These are phyloP conservation scores for Trichoderma sp. DNA, from an alignment of 2,329 filamentous ascomycete genomes.

Conservation along the genomic window DNA sequence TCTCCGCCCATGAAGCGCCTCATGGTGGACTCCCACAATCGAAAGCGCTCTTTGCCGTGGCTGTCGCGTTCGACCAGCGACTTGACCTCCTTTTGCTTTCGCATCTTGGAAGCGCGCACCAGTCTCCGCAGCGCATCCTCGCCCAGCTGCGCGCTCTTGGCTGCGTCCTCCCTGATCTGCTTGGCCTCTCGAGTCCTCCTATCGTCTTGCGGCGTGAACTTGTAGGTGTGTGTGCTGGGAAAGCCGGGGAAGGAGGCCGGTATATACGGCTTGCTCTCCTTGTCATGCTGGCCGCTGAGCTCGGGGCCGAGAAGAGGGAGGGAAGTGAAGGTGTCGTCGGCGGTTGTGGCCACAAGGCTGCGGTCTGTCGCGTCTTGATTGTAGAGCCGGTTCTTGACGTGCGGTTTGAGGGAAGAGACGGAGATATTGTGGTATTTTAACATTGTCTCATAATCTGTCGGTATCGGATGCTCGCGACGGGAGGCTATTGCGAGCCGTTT, in stretches of 20 bases:
- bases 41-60: slow-evolving; percentile 57
- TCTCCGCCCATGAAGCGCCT: slow-evolving; percentile 52
- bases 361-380: slow-evolving; percentile 43
- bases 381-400: slow-evolving; percentile 57
- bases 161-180: slow-evolving; percentile 62
- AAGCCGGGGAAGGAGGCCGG: slow-evolving; percentile 62
- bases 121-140: slow-evolving; percentile 63
- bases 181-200: slow-evolving; percentile 53
- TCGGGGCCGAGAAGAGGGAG: slow-evolving; percentile 55
- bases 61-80: slow-evolving; percentile 56
- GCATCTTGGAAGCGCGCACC: slow-evolving; percentile 64
- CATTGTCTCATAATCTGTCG: slow-evolving; percentile 59
- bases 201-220: slow-evolving; percentile 58
- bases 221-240: slow-evolving; percentile 66
- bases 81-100: slow-evolving; percentile 66
- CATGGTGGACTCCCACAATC: slow-evolving; percentile 65
- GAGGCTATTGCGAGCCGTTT: slow-evolving; percentile 51
- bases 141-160: slow-evolving; percentile 61
- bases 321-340: slow-evolving; percentile 46
- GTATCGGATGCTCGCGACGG: slow-evolving; percentile 56
- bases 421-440: slow-evolving; percentile 56
- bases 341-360: slow-evolving; percentile 44
- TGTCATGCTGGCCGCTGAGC: slow-evolving; percentile 61
- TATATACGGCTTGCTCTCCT: slow-evolving; percentile 58
- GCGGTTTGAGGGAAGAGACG: slow-evolving; percentile 55